Conservation (phyloP, 176 grass and related monocot species). For the Bolboschoenus planiculmis region DNA sequence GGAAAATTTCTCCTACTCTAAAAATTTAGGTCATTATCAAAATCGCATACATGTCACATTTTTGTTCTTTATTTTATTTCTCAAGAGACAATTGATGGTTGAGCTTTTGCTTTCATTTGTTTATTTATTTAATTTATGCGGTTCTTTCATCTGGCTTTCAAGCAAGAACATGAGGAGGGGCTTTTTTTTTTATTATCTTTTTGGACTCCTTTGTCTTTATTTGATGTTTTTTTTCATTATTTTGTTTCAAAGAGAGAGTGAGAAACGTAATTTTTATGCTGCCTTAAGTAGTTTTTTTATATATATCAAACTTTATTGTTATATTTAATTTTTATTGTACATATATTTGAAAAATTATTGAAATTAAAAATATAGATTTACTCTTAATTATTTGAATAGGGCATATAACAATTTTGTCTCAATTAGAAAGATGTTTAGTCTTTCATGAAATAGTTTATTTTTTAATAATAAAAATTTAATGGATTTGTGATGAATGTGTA, state of each 20-base stretch:
- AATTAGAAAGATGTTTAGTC: too few species aligned
- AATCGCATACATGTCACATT: not conserved
- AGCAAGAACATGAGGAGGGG: not conserved
- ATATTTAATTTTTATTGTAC: not conserved
- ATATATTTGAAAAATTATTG: not conserved
- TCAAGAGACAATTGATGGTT: not conserved
- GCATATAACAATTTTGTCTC: too few species aligned
- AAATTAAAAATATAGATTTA: not conserved
- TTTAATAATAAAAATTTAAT: not conserved
- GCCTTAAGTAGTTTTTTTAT: not conserved
- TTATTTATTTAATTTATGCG: not conserved
- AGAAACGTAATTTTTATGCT: not conserved
- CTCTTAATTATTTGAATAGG: not conserved
- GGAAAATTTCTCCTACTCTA: not conserved
- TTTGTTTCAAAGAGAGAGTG: not conserved
- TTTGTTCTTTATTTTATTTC: not conserved
- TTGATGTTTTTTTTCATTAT: not conserved
- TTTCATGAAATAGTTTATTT: too few species aligned
- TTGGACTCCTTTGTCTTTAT: not conserved
- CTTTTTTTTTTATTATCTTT: not conserved
- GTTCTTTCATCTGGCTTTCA: not conserved
- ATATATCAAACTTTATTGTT: not conserved
- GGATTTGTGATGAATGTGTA: not conserved
- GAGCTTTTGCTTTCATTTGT: not conserved
- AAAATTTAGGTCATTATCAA: too few species aligned